Percentiles rank a stretch among this genome's conserved stretches.
phyloP scores from a whole-genome alignment of 768 basidiomycete species.

The Phanerodontia chrysosporium region DNA sequence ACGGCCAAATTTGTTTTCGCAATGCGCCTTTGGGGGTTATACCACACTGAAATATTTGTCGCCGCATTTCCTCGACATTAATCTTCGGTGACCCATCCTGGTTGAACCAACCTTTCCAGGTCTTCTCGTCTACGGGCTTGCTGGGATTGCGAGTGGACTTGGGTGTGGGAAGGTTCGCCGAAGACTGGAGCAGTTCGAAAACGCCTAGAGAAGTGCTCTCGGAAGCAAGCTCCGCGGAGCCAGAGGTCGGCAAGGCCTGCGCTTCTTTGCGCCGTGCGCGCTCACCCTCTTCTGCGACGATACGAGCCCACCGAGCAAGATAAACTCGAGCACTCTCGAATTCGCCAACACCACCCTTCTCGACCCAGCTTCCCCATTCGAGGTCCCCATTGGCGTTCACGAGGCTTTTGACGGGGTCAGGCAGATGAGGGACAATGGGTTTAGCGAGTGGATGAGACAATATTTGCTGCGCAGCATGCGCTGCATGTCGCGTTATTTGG shows the following conservation, averaged over 20 bases:
- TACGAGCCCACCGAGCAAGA: slow-evolving; percentile 93
- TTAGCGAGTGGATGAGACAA: slow-evolving; percentile 94
- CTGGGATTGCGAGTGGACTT: slow-evolving; percentile 76
- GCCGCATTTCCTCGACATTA: slow-evolving; percentile 61
- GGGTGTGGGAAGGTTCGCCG: slow-evolving; percentile 76
- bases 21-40: slow-evolving; percentile 48
- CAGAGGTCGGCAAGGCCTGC: slow-evolving; percentile 55
- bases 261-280: slow-evolving; percentile 79
- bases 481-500: slow-evolving; percentile 88
- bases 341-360: slow-evolving; percentile 89
- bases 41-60: slow-evolving; percentile 78
- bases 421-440: slow-evolving; percentile 93
- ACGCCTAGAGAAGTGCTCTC: slow-evolving; percentile 77
- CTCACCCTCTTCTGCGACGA: slow-evolving; percentile 98
- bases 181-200: slow-evolving; percentile 81
- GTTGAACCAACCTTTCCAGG: slow-evolving; percentile 81
- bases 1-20: slow-evolving; percentile 85
- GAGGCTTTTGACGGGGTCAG: slow-evolving; percentile 87
- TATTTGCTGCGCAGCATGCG: slow-evolving; percentile 92
- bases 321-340: slow-evolving; percentile 97
- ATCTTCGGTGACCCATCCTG: slow-evolving; percentile 64
- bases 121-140: slow-evolving; percentile 68
- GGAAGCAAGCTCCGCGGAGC: slow-evolving; percentile 46
- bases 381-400: slow-evolving; percentile 88
- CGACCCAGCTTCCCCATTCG: slow-evolving; percentile 93